Conservation (phyloP, 2,329 filamentous ascomycete genomes). For the Chaetomiaceae sp. region DNA sequence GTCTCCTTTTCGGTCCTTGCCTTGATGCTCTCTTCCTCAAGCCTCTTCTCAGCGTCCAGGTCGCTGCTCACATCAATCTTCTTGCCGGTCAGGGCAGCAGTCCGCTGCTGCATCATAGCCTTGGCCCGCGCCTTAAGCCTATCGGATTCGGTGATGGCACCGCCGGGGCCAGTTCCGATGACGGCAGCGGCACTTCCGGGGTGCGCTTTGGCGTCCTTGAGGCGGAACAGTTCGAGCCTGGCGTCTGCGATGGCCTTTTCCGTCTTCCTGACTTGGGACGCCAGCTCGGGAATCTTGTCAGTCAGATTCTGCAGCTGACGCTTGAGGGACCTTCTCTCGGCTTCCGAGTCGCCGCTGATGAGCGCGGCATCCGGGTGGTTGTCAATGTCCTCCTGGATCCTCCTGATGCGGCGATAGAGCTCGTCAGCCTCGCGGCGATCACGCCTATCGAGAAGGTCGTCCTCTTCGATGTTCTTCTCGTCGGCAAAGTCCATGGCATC, state of each 20-base stretch:
- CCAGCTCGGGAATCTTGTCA: slow-evolving; percentile 85
- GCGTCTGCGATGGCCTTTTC: slow-evolving; percentile 92
- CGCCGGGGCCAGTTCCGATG: slow-evolving; percentile 88
- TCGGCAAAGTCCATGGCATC: slow-evolving; percentile 97
- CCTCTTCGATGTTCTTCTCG: slow-evolving; percentile 82
- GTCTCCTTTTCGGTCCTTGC: slow-evolving; percentile 82
- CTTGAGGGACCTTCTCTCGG: slow-evolving; percentile 79
- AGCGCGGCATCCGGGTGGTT: slow-evolving; percentile 73
- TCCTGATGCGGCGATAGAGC: slow-evolving; percentile 84
- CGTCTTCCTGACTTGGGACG: slow-evolving; percentile 83
- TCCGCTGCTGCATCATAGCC: slow-evolving; percentile 97
- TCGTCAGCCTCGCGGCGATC: slow-evolving; percentile 92
- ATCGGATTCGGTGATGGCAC: slow-evolving; percentile 85
- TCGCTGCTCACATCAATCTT: slow-evolving; percentile 71
- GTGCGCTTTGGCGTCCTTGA: slow-evolving; percentile 89
- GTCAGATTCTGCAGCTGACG: slow-evolving; percentile 84
- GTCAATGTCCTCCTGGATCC: slow-evolving; percentile 92
- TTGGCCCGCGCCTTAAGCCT: slow-evolving; percentile 90
- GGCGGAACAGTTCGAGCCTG: slow-evolving; percentile 83
- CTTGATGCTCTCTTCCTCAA: slow-evolving; percentile 83
- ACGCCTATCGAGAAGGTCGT: slow-evolving; percentile 83
- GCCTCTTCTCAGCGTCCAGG: slow-evolving; percentile 70
- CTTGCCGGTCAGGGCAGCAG: slow-evolving; percentile 84
- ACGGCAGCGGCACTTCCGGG: slow-evolving; percentile 75
- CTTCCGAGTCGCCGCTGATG: slow-evolving; percentile 72